Base-by-base conservation (phyloP, 352 stramenopile genomes). In the Globisporangium uncinulatum region DNA sequence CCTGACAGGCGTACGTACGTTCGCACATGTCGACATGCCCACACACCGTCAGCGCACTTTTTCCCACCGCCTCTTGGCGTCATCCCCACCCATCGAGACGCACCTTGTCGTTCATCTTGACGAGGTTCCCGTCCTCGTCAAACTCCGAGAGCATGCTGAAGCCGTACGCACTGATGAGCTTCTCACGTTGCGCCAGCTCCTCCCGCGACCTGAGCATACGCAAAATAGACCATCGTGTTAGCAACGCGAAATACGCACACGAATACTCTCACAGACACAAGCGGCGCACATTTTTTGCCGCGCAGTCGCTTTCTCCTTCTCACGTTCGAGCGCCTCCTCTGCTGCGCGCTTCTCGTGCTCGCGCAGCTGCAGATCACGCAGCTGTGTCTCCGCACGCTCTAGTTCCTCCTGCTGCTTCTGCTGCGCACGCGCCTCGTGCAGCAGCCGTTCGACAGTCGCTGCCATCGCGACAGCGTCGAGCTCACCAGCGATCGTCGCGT, bases 81-180 rank as follows among this genome's bases (percentile, higher is more conserved):
- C 6, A 7, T 39, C 34, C 34, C 34, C 34, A 13, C 34, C 34
- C 34, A 39, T 13, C 10, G 34, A 39, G 34, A 19, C 31, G 31
- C 39, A 81, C 74, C 65, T 87, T 87, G 65, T 89, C 76, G 49
- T 73, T 77, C 19, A 74, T 82, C 67, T 89, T 84, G 62, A 91
- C 73, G 14, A 94, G 68, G 61, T 94, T 92, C 44, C 81, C 84
- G 14, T 92, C 79, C 62, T 94, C 84, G 55, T 94, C 84, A 56
- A 91, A 88, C 67, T 91, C 80, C 0, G 81, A 89, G 58, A 89
- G 77, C 36, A 78, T 70, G 13, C 75, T 87, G 59, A 89, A 87
- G 32, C 84, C 84, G 56, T 94, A 94, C 51, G 78, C 78, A 43
- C 65, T 88, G 51, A 94, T 84, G 51, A 94, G 75, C 61, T 91